phyloP scores from a whole-genome alignment of 176 grass and related monocot genomes.

The Aegilops umbellulata region DNA sequence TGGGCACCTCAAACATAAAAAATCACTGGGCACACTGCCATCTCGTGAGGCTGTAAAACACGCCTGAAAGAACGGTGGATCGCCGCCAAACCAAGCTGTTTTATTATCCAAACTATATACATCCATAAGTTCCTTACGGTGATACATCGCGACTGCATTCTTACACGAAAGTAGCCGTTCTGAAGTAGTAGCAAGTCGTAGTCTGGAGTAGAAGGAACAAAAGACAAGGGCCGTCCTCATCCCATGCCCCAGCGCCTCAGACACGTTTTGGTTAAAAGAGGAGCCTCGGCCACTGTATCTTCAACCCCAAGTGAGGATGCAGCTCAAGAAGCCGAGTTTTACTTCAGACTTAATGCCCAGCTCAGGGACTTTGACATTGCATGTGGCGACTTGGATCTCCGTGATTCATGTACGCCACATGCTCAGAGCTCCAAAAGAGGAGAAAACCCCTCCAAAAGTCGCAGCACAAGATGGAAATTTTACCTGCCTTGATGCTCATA shows the following conservation, averaged over 20 bases:
- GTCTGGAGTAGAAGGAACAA: neutral
- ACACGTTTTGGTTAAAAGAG: neutral
- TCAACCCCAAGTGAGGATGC: slow-evolving; percentile 8
- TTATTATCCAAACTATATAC: slow-evolving; percentile 42
- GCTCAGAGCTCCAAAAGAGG: neutral
- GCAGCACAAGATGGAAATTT: neutral
- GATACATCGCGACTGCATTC: slow-evolving; percentile 8
- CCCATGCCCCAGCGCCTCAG: neutral
- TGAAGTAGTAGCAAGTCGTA: neutral
- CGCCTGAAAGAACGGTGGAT: neutral
- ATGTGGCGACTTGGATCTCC: neutral
- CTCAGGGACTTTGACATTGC: neutral
- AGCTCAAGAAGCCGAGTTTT: neutral
- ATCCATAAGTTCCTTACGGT: slow-evolving; percentile 14
- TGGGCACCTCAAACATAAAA: neutral
- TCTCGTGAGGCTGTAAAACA: neutral
- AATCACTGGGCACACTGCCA: neutral
- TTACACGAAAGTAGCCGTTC: neutral
- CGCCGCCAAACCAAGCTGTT: slow-evolving; percentile 7
- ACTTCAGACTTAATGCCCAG: neutral
- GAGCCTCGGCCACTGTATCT: neutral
- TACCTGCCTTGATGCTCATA: neutral
- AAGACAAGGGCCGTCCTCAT: neutral
- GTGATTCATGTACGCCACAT: slow-evolving; percentile 3
- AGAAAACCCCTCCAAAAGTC: neutral